Base-by-base conservation (phyloP, 2,329 filamentous ascomycete genomes). In the Clarireedia monteithiana region DNA sequence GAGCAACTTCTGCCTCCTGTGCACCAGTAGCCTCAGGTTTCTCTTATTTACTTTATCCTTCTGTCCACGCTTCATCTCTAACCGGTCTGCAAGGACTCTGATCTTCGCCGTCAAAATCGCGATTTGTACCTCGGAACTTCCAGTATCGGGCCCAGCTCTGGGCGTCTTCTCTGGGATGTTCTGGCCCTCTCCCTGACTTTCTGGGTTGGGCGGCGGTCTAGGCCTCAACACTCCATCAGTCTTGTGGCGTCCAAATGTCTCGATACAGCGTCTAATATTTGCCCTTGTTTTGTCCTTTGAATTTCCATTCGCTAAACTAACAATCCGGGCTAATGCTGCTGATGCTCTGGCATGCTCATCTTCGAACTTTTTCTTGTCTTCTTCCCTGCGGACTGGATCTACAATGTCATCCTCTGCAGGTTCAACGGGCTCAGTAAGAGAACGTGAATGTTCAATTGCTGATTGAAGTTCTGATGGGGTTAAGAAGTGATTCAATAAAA, bases 41-140 rank as follows among this genome's bases (percentile, higher is more conserved):
- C 91, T 81, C 81, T 95, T 96, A 75, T 96, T 96, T 70, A 90
- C 82, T 77, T 95, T 96, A 70, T 99, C 94, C 70, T 86, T 90
- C 71, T 87, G 82, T 5, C 86, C 89, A 63, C 77, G 73, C 58
- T 83, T 80, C 44, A 75, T 78, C 67, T 86, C 79, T 51, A 96
- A 73, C 62, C 86, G 84, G 63, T 87, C 79, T 15, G 88, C 85
- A 50, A 99, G 71, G 24, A 86, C 84, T 60, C 89, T 80, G 69
- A 99, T 99, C 79, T 96, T 97, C 56, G 90, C 82, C 3, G 94
- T 99, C 70, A 99, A 73, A 64, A 99, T 95, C 47, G 91, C 91
- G 63, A 95, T 90, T 76, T 99, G 94, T n/a, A 99, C 95, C 74
- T 99, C 94, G 6, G 89, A 89, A 65, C 89, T 95, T 38, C 94